Evolutionary conservation across 495 filamentous ascomycete species (phyloP), one percentile per base, ranked within the genome.

Genomic region (Podospora anserina): DNA sequence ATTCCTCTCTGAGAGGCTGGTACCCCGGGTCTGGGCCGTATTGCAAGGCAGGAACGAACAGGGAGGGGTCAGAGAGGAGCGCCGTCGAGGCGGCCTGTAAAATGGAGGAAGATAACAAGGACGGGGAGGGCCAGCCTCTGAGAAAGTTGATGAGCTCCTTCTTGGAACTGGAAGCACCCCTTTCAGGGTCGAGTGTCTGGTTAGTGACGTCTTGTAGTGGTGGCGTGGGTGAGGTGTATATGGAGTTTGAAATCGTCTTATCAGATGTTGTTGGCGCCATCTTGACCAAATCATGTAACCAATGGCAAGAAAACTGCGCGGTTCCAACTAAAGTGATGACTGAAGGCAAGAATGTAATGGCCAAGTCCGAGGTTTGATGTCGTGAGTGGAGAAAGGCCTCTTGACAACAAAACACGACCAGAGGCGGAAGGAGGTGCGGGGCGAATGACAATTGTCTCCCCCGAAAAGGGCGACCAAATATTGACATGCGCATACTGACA

Each of bases 11-110:
- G 1, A 92, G 79, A 32, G 89, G 88, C 27, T 82, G 75, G 70
- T 91, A 91, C 6, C 94, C 94, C 55, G 84, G 78, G 73, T 96
- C 92, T 3, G 91, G 89, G 0, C 89, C 94, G 75, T 97, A 97
- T 18, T 86, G 81, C 34, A 97, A 80, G 39, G 78, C 88, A 16
- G 88, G 81, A 30, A 81, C 77, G 64, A 82, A 81, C 66, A 88
- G 78, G n/a, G 77, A 69, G 18, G 88, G 84, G 66, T 88, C 80
- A 15, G 85, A 83, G 60, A 96, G 83, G 18, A 86, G 85, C 16
- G 71, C 71, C 23, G 79, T 72, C 68, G 88, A 78, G 39, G 90
- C 89, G 11, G 76, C 69, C 44, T 81, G 75, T 54, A 97, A 80
- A 13, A 85, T 78, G 3, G 77, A 68, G 0, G 82, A 81, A 26